Base-by-base conservation (phyloP, 2,329 filamentous ascomycete genomes). In the Neocatenulostroma microsporum region DNA sequence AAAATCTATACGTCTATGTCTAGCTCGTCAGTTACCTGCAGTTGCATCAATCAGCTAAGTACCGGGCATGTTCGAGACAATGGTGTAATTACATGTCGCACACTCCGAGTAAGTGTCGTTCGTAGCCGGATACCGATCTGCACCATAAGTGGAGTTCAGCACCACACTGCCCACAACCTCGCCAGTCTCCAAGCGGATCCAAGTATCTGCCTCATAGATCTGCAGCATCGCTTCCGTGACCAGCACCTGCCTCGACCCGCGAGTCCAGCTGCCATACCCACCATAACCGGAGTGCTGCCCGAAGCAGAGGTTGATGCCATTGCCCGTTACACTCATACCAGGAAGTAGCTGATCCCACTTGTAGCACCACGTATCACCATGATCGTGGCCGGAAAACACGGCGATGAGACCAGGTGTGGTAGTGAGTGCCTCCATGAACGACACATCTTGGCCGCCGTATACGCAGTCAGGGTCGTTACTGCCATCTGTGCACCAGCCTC, bases 301-400 rank as follows among this genome's bases (percentile, higher is more conserved):
- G 30, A 60, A 60, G 36, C 56, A 60, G 5, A 60, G 37, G 26
- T 58, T 48, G 18, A 58, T 14, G 1, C 56, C 56, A 21, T 52
- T 55, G n/a, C 57, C 54, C 12, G 28, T 34, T 13, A 55, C 31
- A 6, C 35, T 42, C 52, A 56, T 54, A 11, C 53, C 53, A 2
- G 50, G 47, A 0, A 57, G 34, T 7, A 37, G 35, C 3, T 19
- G 17, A 21, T 54, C 35, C 56, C 56, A 60, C 19, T 50, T 54
- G 40, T 50, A 55, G 38, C 57, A 59, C 57, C 56, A 60, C 3
- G 46, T 51, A 28, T 56, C 49, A 5, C 56, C 56, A 43, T 84
- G 81, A 45, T 83, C 78, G 44, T 85, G 80, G 0, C 78, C 81
- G 4, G 68, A 70, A 55, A 82, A 80, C 4, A 80, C 49, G 0